These are phyloP conservation scores for Leonotis leonurus DNA, from an alignment of 257 asterid genomes.

Conservation along the genomic window DNA sequence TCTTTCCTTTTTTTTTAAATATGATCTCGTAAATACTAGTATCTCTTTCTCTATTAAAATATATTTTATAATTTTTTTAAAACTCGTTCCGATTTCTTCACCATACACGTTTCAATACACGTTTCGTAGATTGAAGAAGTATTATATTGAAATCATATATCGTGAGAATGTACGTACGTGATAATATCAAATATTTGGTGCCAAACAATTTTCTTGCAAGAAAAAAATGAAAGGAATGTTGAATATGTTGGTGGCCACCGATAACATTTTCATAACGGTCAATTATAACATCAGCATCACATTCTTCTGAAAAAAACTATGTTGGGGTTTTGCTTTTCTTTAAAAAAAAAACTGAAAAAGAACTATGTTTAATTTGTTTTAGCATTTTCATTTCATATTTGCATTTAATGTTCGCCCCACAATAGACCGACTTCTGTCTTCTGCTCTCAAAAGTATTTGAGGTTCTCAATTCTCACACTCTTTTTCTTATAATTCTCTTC, in stretches of 20 bases:
- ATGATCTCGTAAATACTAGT: no score
- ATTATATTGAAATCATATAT: not conserved
- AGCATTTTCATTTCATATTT: not conserved
- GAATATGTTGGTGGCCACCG: conserved; percentile 17
- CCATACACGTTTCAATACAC: no score
- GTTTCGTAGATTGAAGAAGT: no score
- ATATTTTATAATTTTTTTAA: no score
- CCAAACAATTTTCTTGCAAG: conserved; percentile 7
- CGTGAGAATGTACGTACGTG: not conserved
- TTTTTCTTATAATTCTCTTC: not conserved
- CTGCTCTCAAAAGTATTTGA: not conserved
- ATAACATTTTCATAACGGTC: conserved; percentile 9
- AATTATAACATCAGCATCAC: not conserved
- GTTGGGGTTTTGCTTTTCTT: no score
- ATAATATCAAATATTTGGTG: not conserved
- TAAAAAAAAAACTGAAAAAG: no score
- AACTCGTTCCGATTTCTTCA: no score
- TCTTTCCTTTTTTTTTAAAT: no score
- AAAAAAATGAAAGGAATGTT: conserved; percentile 20
- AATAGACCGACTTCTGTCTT: conserved; percentile 11
- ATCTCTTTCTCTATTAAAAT: no score
- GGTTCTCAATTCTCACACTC: not conserved
- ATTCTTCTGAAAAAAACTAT: no score
- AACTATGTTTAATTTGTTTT: not conserved
- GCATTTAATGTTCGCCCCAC: conserved; percentile 7